Base-by-base conservation (phyloP, 306 rosid species). In the Biancaea sappan region DNA sequence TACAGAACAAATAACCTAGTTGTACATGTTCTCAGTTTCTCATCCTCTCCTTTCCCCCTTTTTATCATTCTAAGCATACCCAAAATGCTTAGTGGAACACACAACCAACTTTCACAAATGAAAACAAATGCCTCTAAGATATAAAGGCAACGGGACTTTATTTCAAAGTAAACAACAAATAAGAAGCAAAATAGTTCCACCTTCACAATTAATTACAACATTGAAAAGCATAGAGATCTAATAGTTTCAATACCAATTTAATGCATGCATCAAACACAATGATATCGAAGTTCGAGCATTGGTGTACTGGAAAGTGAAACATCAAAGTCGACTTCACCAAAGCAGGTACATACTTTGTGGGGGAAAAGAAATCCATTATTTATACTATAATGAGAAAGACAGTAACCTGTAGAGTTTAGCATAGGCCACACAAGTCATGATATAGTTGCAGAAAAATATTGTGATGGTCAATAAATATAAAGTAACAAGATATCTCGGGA, bases 61-160 rank as follows among this genome's bases (percentile, higher is more conserved):
- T 29, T 44, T 3, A 43, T 34, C 22, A 58, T 10, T 10, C 14
- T 31, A 59, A 21, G 31, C 28, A 61, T 14, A 73, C 47, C 35
- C 13, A 19, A 43, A 46, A 73, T 19, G 34, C 51, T 18, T 10
- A 43, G 47, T 58, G 12, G 16, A 72, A 59, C 24, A 46, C 48
- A 46, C 51, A 40, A 37, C 26, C 2, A 62, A 31, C 66, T 22
- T 11, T 19, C 32, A 62, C 3, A 14, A 21, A 25, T 21, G 37
- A 61, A 60, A 71, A 71, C 22, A 29, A 32, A 18, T 16, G 66
- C 51, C 21, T 22, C 51, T 21, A 50, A 47, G 54, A 76, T 41
- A 52, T 4, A 71, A 28, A 38, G 8, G 24, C 68, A 59, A 51
- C n/a, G n/a, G 35, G 53, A 47, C 48, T 43, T 35, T 64, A 25